phyloP scores from a whole-genome alignment of 768 basidiomycete genomes.

The Tulasnella sp. region DNA sequence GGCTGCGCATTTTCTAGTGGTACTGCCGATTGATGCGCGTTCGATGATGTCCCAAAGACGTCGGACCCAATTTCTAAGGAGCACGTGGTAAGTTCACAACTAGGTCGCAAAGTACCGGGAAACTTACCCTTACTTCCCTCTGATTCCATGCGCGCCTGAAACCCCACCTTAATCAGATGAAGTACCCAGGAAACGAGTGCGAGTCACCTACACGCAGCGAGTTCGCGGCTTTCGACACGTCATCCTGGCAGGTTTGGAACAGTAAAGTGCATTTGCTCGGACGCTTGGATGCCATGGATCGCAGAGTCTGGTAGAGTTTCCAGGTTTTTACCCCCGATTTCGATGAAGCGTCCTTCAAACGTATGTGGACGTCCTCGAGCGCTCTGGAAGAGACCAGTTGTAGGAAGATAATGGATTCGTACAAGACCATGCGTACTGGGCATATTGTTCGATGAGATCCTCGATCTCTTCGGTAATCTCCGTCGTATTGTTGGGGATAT shows the following conservation, averaged over 20 bases:
- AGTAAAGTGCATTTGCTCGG: not conserved
- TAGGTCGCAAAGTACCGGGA: too few species aligned
- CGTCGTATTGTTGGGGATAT: not conserved
- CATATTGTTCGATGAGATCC: not conserved
- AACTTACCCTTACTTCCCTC: not conserved
- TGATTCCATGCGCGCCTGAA: not conserved
- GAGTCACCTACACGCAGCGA: not conserved
- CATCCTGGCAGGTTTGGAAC: not conserved
- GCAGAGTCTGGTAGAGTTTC: not conserved
- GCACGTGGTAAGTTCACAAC: too few species aligned
- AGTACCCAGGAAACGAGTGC: too few species aligned
- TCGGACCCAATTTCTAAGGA: too few species aligned
- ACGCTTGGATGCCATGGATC: not conserved
- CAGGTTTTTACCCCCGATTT: not conserved
- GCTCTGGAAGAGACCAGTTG: not conserved
- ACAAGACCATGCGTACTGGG: not conserved
- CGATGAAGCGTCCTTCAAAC: not conserved
- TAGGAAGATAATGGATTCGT: not conserved
- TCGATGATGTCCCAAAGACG: too few species aligned
- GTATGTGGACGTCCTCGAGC: not conserved
- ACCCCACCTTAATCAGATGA: not conserved
- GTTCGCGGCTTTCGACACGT: not conserved
- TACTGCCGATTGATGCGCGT: accelerated
- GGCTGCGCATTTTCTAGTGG: not conserved
- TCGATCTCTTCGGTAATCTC: not conserved